Evolutionary conservation across 495 filamentous ascomycete species (phyloP), one percentile per base, ranked within the genome.

Genomic region (Tuber magnatum): DNA sequence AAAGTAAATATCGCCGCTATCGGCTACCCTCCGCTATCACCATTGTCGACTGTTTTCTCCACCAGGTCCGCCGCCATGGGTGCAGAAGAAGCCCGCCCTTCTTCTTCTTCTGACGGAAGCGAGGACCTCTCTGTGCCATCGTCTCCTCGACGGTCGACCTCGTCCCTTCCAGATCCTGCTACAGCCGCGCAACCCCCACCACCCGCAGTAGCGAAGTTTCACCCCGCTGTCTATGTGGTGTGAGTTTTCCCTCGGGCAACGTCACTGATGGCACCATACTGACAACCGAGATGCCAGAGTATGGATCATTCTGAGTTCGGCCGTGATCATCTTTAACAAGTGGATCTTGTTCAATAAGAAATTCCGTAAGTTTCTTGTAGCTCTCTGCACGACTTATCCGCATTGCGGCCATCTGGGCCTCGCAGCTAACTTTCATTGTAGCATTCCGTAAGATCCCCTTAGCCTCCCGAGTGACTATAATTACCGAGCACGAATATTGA

Each of bases 321-420:
- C 89, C 77, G 93, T 97, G 77, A 99, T 99, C 81, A 86, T 98
- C 68, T 99, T 97, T 91, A 98, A 99, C 91, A 99, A 99, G 89
- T 94, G 92, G 89, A 94, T 99, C 78, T 88, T 98, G 73, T 90
- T 92, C 81, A 92, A 89, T 41, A 88, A 89, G 78, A 86, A 91
- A 71, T 99, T 97, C 87, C 86, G 93, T 95, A 88, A 90, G 92
- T 85, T 72, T 68, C 46, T 51, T 46, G 39, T 40, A 40, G 51
- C 18, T 28, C 40, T 65, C 38, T 61, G 20, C 43, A 74, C 32
- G 32, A 2, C n/a, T 61, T 51, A 51, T 10, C 69, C 46, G 38
- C 12, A 69, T 56, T 73, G 24, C 61, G 22, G 38, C 43, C 51
- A 56, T 41, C 38, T 22, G 28, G 9, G 22, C 56, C 10, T 76